Base-by-base conservation (phyloP, 176 grass and related monocot genomes). In the Saccharum officinarum region DNA sequence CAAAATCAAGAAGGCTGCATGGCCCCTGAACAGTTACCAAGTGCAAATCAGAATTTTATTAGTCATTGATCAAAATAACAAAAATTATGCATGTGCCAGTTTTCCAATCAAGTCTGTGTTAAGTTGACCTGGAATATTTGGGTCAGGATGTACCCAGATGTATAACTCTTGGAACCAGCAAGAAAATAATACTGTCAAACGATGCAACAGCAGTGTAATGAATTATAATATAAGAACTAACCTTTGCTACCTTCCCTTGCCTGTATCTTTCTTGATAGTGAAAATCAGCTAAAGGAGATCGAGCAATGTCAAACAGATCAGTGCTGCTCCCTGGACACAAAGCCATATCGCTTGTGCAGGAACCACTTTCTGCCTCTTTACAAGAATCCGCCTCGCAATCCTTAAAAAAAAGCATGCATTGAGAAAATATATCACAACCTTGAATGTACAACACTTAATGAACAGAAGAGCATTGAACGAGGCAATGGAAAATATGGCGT, bases 231-330 rank as follows among this genome's bases (percentile, higher is more conserved):
- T 49, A 67, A 71, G 30, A 40, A 75, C 80, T 87, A 68, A 99
- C 97, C 97, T 99, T 89, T 72, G 75, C 59, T 30, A 89, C 82
- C 75, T 92, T 99, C 34, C 64, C 88, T 77, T 96, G 97, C 73
- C 89, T 89, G 89, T 86, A 87, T 87, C 92, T 92, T 82, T 99
- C 97, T 83, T 96, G 90, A 83, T 49, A 54, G 82, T 99, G 97
- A 88, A 99, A 99, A 89, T 94, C 75, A 83, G 83, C 79, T 23
- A 95, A 82, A 84, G 97, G 97, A 73, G 97, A 89, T 37, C 23
- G 89, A 64, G 88, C 92, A 80, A 94, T 63, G 78, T 96, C 93
- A 87, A 91, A 86, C 57, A 94, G 11, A 60, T 87, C 86, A 61
- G 73, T 87, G 62, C 44, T 86, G 44, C 37, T 80, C 28, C 88